Base-by-base conservation (phyloP, 116 monocot genomes). In the Posidonia oceanica region DNA sequence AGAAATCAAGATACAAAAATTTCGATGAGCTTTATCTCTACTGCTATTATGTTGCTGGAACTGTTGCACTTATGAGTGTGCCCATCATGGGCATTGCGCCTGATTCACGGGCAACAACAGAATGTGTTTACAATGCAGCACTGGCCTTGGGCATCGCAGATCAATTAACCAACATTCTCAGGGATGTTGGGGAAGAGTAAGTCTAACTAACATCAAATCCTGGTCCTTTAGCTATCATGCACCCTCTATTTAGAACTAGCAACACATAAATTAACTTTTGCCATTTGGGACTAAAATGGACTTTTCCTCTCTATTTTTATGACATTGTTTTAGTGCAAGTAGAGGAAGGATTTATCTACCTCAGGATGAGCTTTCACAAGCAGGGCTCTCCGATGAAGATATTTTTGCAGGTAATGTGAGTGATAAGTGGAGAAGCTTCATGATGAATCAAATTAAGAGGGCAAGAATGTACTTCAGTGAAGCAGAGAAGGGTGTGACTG, bases 1-100 rank as follows among this genome's bases (percentile, higher is more conserved):
- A 64, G 67, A 98, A 90, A 61, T 83, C 87, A 13, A 85, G 93
- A 83, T 98, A 98, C 80, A 71, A 77, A 56, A 87, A 80, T 73
- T 98, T 92, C 65, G 89, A 98, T 38, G 97, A 98, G 69, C 85
- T 98, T 52, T 98, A 98, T 69, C 87, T 98, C 53, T 98, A 98
- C 76, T 98, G 97, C 70, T 92, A 98, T 69, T 98, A 92, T 65
- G 97, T 98, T 16, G 97, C 97, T 5, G 93, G 97, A 20, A 98
- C 97, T 0, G 97, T 98, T 2, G 97, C 93, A 13, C 71, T 98
- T 59, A 98, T 98, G 87, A 93, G 90, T 72, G 97, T 98, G 58
- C 97, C 97, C 0, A 79, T 98, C 10, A 92, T 98, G 97, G 97
- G 97, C 52, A 92, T 92, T 64, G 83, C 76, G 1, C 84, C 82